These are phyloP conservation scores for Afroboletus lepidellus DNA, from an alignment of 1,284 basidiomycete genomes.

Conservation along the genomic window DNA sequence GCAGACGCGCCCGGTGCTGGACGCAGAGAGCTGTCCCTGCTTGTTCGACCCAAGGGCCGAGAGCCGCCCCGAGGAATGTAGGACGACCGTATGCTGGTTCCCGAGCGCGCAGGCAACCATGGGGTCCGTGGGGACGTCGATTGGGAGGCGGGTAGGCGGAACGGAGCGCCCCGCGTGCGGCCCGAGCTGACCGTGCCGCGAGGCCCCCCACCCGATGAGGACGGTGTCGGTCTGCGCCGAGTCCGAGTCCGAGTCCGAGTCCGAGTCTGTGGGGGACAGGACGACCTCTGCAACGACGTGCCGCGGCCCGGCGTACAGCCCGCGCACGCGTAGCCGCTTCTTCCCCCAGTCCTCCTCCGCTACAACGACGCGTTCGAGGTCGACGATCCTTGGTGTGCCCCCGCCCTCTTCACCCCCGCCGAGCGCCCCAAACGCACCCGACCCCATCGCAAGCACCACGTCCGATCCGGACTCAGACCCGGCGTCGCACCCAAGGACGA, in stretches of 20 bases:
- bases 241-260: background rate
- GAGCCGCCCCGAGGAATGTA: conserved; percentile 49
- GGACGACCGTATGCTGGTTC: conserved; percentile 67
- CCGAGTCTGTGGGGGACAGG: background rate
- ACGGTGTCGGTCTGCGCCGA: conserved; percentile 19
- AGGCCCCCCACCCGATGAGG: conserved; percentile 79
- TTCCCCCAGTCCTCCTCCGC: conserved; percentile 7
- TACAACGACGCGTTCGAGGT: conserved; percentile 40
- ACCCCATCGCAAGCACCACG: conserved; percentile 75
- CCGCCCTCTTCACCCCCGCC: conserved; percentile 30
- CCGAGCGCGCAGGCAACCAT: conserved; percentile 54
- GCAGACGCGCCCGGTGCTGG: conserved; percentile 33
- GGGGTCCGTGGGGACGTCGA: conserved; percentile 26
- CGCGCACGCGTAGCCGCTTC: conserved; percentile 33
- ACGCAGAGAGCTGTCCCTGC: conserved; percentile 61
- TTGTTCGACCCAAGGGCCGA: conserved; percentile 62
- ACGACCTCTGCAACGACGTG: conserved; percentile 58
- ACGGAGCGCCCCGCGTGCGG: conserved; percentile 16
- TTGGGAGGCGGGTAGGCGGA: conserved; percentile 24
- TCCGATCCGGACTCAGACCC: conserved; percentile 41
- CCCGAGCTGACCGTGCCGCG: conserved; percentile 80
- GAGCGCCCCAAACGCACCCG: conserved; percentile 80
- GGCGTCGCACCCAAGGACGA: conserved; percentile 48
- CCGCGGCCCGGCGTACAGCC: conserved; percentile 67
- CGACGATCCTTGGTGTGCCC: conserved; percentile 40